Base-by-base conservation (phyloP, 2,329 filamentous ascomycete species). In the Hirsutella thompsonii region DNA sequence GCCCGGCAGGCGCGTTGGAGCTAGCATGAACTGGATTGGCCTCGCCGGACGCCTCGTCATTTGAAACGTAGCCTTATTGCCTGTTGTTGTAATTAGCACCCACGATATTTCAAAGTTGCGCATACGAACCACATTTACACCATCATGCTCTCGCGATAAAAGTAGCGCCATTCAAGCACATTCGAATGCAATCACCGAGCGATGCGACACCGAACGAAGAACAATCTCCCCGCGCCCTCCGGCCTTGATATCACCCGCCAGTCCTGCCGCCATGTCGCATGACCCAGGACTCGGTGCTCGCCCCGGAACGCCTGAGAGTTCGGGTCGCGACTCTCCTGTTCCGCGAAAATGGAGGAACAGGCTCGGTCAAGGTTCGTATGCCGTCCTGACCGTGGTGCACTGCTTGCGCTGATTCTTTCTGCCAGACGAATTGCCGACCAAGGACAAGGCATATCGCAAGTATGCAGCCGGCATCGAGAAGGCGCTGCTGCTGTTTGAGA, bases 401-500 rank as follows among this genome's bases (percentile, higher is more conserved):
- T 23, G 8, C 16, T 38, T 14, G 36, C 37, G 20, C 47, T 48
- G 33, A 42, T 38, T 5, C 19, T 28, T 35, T 3, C 21, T 6
- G 16, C 33, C 18, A 76, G 69, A 84, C 58, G 77, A 74, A 38
- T 49, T 63, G 38, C 66, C 66, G 13, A 63, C 63, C 35, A 79
- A 76, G 58, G 78, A 81, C 61, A 81, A 81, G 59, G 61, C 71
- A 40, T 90, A 86, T 58, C 86, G 89, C 49, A 83, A 89, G 60
- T 98, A 96, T 76, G 87, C 88, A 36, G 77, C 81, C 38, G 83
- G 79, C 44, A 81, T 98, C 49, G 90, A 96, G 55, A 79, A 88
- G 59, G 84, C 88, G 28, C 72, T 98, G 46, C 76, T 83, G 36
- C 72, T 94, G 28, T 98, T 95, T 66, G 92, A 98, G 58, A 89